Evolutionary conservation across 2,329 filamentous ascomycete genomes (phyloP).

Genomic region (Pseudopyrenochaeta lycopersici): DNA sequence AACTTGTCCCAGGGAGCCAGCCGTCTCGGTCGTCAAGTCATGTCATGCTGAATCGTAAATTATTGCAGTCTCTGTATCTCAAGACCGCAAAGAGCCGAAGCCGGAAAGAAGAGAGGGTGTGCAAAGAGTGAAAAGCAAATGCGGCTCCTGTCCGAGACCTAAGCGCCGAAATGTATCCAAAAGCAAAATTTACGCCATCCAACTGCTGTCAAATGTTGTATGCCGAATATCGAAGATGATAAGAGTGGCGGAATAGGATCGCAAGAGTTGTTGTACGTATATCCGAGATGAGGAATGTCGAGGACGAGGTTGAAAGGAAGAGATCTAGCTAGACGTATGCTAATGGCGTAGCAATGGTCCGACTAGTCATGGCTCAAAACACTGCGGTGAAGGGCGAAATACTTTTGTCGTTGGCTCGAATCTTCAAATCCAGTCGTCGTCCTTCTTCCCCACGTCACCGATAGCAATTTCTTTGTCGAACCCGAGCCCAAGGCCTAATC

Average conservation of each 20-base stretch:
- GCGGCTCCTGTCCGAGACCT: neutral
- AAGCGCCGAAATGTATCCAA: neutral
- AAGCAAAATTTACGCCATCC: neutral
- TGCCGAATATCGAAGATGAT: neutral
- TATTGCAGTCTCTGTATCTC: neutral
- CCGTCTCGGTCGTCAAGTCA: constrained; percentile 18
- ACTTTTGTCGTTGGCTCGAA: neutral
- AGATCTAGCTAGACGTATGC: neutral
- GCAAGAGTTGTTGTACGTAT: neutral
- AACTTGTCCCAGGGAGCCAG: constrained; percentile 2
- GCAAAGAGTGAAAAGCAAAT: neutral
- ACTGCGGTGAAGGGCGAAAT: neutral
- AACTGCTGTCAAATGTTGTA: neutral
- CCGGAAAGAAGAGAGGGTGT: neutral
- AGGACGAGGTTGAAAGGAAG: no score
- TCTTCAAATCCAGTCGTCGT: constrained; percentile 46
- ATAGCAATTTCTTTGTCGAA: constrained; percentile 43
- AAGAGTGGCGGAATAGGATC: neutral
- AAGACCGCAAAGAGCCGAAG: neutral
- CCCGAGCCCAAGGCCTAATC: constrained; percentile 34
- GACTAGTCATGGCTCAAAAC: neutral
- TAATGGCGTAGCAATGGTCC: neutral
- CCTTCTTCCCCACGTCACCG: constrained; percentile 20
- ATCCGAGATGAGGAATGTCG: neutral
- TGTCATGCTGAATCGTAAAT: neutral